Conservation (phyloP, 495 filamentous ascomycete genomes). For the Pyrenopolyporus hunteri region DNA sequence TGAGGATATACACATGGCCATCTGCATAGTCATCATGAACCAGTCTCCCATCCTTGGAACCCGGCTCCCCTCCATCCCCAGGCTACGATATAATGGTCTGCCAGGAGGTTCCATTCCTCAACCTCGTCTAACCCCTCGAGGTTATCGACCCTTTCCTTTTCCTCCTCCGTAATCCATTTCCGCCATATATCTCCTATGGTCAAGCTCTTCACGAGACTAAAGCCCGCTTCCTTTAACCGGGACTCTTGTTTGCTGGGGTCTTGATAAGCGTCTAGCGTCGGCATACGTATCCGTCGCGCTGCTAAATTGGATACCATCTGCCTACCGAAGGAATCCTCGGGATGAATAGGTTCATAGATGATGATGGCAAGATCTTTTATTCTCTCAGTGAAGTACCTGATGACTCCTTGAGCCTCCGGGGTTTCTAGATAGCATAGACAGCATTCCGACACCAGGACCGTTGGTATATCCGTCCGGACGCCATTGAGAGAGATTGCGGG, state of each 20-base stretch:
- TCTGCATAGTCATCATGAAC: conserved; percentile 7
- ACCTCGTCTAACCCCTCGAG: conserved; percentile 94
- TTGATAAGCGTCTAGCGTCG: conserved; percentile 76
- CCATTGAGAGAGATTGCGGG: conserved; percentile 33
- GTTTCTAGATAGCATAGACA: conserved; percentile 87
- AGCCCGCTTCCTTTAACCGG: conserved; percentile 67
- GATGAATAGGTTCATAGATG: conserved; percentile 88
- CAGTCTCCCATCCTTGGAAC: conserved; percentile 31
- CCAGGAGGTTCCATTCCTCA: conserved; percentile 91
- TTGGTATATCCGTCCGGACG: conserved; percentile 63
- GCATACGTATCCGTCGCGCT: conserved; percentile 80
- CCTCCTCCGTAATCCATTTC: conserved; percentile 69
- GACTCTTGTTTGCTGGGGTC: conserved; percentile 67
- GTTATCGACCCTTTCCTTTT: conserved; percentile 78
- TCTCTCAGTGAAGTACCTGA: conserved; percentile 67
- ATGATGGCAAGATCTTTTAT: conserved; percentile 68
- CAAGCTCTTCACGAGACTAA: conserved; percentile 60
- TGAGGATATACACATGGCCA: no score
- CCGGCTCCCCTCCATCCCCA: conserved; percentile 66
- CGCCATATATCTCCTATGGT: conserved; percentile 80
- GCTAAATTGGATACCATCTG: conserved; percentile 93
- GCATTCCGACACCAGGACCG: conserved; percentile 88
- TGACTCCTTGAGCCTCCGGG: conserved; percentile 62
- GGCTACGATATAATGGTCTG: conserved; percentile 85
- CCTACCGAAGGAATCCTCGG: conserved; percentile 81